Conservation (phyloP, 2,329 filamentous ascomycete genomes). For the Hymenoscyphus salicellus region DNA sequence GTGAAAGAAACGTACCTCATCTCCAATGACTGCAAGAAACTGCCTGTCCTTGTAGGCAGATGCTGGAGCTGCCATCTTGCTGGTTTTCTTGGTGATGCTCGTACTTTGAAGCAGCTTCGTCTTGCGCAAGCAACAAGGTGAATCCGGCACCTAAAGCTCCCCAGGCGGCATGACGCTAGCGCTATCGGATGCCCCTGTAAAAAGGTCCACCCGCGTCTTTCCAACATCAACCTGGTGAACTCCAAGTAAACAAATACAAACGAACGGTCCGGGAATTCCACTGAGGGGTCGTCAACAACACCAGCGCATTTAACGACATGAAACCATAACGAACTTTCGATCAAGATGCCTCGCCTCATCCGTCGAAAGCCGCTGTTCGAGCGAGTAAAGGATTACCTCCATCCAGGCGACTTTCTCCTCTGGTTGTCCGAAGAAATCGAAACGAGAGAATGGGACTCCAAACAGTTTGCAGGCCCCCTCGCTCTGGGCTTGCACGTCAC, state of each 20-base stretch:
- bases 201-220: conserved; percentile 5
- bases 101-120: neutral
- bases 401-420: conserved; percentile 84
- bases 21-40: conserved; percentile 95
- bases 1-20: conserved; percentile 63
- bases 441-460: conserved; percentile 85
- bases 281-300: neutral
- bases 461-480: conserved; percentile 70
- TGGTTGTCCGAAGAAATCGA: conserved; percentile 93
- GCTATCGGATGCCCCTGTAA: conserved; percentile 11
- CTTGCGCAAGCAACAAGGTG: neutral
- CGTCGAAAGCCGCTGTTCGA: conserved; percentile 75
- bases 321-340: conserved; percentile 11
- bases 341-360: conserved; percentile 63
- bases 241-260: conserved; percentile 24
- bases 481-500: conserved; percentile 74
- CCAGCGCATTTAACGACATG: conserved; percentile 37
- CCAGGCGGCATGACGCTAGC: conserved; percentile 19
- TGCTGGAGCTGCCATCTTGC: conserved; percentile 56
- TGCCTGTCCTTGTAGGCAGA: conserved; percentile 77
- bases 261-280: neutral
- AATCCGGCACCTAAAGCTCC: conserved; percentile 12
- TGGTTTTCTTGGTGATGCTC: conserved; percentile 11
- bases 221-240: conserved; percentile 4
- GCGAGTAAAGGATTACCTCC: conserved; percentile 75